Evolutionary conservation across 2,329 filamentous ascomycete genomes (phyloP).

Genomic region (Beauveria sp.): DNA sequence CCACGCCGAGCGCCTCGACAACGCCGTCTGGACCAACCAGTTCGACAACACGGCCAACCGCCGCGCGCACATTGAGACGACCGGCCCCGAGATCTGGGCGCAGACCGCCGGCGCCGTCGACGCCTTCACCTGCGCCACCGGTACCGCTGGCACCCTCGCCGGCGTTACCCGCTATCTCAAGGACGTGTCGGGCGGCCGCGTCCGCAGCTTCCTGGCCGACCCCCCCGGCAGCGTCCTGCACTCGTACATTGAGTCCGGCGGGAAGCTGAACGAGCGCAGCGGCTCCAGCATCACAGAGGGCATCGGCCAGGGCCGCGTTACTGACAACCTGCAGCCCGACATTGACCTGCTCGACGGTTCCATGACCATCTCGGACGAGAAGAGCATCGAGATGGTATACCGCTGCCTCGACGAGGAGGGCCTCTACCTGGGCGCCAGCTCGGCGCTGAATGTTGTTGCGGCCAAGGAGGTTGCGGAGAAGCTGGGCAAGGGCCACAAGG

Average conservation of each 20-base stretch:
- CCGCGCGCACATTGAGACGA: slow-evolving; percentile 91
- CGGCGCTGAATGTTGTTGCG: slow-evolving; percentile 88
- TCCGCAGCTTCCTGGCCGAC: slow-evolving; percentile 87
- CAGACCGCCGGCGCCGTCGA: slow-evolving; percentile 83
- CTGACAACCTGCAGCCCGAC: slow-evolving; percentile 87
- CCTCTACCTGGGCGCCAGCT: slow-evolving; percentile 89
- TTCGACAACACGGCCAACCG: slow-evolving; percentile 96
- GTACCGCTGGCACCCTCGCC: slow-evolving; percentile 85
- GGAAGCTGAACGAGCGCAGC: slow-evolving; percentile 69
- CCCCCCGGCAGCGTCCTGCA: slow-evolving; percentile 90
- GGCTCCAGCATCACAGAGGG: slow-evolving; percentile 95
- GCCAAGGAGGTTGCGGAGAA: slow-evolving; percentile 90
- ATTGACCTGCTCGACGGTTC: slow-evolving; percentile 78
- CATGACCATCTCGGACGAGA: slow-evolving; percentile 78
- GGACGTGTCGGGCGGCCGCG: slow-evolving; percentile 65
- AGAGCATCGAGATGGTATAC: slow-evolving; percentile 97
- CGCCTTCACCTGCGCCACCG: slow-evolving; percentile 92
- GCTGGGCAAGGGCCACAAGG: slow-evolving; percentile 78
- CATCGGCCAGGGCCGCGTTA: slow-evolving; percentile 92
- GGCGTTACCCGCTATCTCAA: slow-evolving; percentile 86
- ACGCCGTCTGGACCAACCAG: slow-evolving; percentile 97
- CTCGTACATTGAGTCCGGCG: slow-evolving; percentile 81
- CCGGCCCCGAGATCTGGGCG: slow-evolving; percentile 92
- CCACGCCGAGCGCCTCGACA: slow-evolving; percentile 78
- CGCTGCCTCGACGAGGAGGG: slow-evolving; percentile 93